These are phyloP conservation scores for Eutypella sp. DNA, from an alignment of 2,329 filamentous ascomycete genomes.

Conservation along the genomic window DNA sequence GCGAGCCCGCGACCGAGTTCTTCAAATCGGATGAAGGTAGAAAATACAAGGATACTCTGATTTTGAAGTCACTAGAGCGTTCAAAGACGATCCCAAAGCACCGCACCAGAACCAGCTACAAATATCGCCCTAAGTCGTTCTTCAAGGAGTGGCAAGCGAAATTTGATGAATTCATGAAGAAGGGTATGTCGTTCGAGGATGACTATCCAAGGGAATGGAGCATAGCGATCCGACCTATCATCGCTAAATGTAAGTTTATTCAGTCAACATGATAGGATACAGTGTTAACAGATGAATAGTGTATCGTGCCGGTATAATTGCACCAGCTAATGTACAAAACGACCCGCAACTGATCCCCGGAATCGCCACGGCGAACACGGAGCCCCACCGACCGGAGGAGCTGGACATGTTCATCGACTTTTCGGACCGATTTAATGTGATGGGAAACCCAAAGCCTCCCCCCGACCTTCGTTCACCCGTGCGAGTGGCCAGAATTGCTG, in stretches of 20 bases:
- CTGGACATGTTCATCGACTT: conserved; percentile 42
- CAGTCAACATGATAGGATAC: not conserved
- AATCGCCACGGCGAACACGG: conserved; percentile 31
- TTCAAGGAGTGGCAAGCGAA: conserved; percentile 32
- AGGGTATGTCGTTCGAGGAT: conserved; percentile 14
- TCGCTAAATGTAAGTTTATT: conserved; percentile 27
- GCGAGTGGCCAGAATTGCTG: conserved; percentile 28
- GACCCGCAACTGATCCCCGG: conserved; percentile 27
- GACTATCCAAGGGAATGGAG: conserved; percentile 34
- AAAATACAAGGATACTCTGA: conserved; percentile 29
- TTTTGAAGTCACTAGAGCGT: conserved; percentile 36
- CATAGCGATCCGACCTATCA: conserved; percentile 32
- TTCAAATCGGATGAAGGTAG: conserved; percentile 28
- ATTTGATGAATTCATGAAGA: conserved; percentile 14
- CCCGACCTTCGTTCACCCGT: conserved; percentile 25
- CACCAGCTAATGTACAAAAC: conserved; percentile 19
- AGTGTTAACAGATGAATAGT: no score
- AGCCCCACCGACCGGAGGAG: conserved; percentile 28
- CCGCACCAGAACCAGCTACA: conserved; percentile 32
- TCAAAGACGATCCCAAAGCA: conserved; percentile 31
- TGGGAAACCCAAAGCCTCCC: conserved; percentile 21
- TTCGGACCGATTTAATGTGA: conserved; percentile 18
- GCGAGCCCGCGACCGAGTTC: conserved; percentile 22
- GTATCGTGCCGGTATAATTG: conserved; percentile 41
- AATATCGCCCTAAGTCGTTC: conserved; percentile 30